Base-by-base conservation (phyloP, 345 rosid species). In the Pistacia atlantica region DNA sequence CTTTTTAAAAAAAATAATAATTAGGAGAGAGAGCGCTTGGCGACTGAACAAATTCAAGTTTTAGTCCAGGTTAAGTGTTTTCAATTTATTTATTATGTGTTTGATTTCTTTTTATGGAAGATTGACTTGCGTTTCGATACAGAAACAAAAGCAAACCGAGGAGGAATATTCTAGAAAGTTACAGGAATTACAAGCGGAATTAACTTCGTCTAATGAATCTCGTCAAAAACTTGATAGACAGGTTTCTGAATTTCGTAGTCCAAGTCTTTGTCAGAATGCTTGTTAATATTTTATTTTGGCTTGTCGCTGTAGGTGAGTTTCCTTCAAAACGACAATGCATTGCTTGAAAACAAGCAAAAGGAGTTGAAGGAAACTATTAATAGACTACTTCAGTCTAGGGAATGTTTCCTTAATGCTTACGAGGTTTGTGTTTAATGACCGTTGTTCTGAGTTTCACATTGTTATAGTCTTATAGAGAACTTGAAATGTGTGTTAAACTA, bases 71-170 rank as follows among this genome's bases (percentile, higher is more conserved):
- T 91, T 78, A 42, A 3, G 55, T 48, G 33, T 25, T 52, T 37
- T 28, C 16, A 37, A 55, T 64, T 46, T 20, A 60, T 25, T 12
- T 4, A 2, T 35, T 74, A 1, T 59, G 45, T 45, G 14, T 18
- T 46, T 54, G 17, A 42, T 60, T 72, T 49, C 38, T 55, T 71
- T 57, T 71, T 45, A 22, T 72, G 66, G 45, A 52, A 68, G 69
- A 57, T n/a, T 60, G 54, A 56, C 63, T 63, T 66, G 69, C 77
- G 80, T 65, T 77, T 75, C 75, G 80, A 56, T 73, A 28, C 90
- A 94, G 96, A 92, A 83, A 71, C 95, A 87, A 74, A 92, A 88
- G 86, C 89, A 89, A 77, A 77, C 80, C 33, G 98, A 89, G 73
- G 98, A 89, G 87, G 97, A 90, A 70, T 84, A 77, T 73, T 82